Evolutionary conservation across 75 land plant species (phyloP).

Genomic region (Picea glauca): DNA sequence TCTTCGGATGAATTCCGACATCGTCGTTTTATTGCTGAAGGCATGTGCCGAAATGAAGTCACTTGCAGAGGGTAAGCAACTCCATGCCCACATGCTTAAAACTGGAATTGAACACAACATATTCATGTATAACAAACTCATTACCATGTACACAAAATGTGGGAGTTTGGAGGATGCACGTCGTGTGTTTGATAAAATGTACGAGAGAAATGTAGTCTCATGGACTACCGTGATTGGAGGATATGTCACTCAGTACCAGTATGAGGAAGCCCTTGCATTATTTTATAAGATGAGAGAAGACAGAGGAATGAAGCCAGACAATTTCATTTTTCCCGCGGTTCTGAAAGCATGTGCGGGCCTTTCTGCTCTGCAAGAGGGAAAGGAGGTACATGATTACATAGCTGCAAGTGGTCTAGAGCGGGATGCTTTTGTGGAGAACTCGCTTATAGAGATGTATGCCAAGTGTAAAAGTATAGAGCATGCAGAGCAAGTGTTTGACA

Average conservation of each 20-base stretch:
- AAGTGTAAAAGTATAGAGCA: constrained; percentile 17
- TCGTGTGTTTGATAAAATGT: constrained; percentile 29
- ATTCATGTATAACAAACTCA: constrained; percentile 31
- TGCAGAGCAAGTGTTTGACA: constrained; percentile 13
- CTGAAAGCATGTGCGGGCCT: constrained; percentile 21
- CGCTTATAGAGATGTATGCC: constrained; percentile 27
- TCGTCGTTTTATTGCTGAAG: constrained; percentile 36
- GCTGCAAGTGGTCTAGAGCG: constrained; percentile 9
- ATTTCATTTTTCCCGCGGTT: constrained; percentile 17
- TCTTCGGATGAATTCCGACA: background rate
- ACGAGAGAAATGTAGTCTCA: constrained; percentile 23
- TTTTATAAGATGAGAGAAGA: constrained; percentile 16
- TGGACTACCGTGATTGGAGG: constrained; percentile 57
- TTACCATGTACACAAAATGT: constrained; percentile 20
- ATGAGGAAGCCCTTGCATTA: constrained; percentile 13
- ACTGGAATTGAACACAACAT: constrained; percentile 20
- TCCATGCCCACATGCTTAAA: constrained; percentile 29
- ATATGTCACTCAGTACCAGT: constrained; percentile 25
- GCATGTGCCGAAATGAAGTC: constrained; percentile 18
- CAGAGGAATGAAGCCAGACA: constrained; percentile 15
- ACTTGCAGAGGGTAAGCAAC: background rate
- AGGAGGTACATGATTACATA: constrained; percentile 23
- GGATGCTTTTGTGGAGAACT: constrained; percentile 11
- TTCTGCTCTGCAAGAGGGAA: constrained; percentile 7
- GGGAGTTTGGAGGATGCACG: constrained; percentile 21